Evolutionary conservation across 2,329 filamentous ascomycete genomes (phyloP).

Genomic region (Colletotrichum karsti): DNA sequence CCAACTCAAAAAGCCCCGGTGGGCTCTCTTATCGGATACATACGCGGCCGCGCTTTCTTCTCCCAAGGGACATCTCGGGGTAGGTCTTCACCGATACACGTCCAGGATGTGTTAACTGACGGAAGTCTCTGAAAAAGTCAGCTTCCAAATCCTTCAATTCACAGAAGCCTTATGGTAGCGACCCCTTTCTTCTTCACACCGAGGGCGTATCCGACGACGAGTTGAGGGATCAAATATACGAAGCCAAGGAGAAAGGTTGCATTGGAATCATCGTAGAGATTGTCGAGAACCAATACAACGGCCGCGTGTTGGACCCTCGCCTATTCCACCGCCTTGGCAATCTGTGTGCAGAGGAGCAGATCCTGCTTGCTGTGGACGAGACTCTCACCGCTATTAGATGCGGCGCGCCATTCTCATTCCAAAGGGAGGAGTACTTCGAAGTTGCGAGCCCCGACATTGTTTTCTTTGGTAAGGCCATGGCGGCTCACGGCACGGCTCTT

Average conservation of each 20-base stretch:
- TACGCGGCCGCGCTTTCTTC: conserved; percentile 32
- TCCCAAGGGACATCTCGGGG: conserved; percentile 28
- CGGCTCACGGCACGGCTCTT: conserved; percentile 8
- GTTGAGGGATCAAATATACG: conserved; percentile 28
- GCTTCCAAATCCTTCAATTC: neutral
- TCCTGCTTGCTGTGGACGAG: conserved; percentile 34
- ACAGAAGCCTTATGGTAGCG: conserved; percentile 19
- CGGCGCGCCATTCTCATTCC: conserved; percentile 37
- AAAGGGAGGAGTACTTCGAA: conserved; percentile 32
- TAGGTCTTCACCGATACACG: neutral
- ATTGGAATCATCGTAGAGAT: conserved; percentile 35
- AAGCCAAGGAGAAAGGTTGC: conserved; percentile 32
- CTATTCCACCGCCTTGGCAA: conserved; percentile 25
- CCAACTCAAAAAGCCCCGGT: conserved; percentile 31
- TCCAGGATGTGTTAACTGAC: neutral
- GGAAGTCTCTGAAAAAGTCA: neutral
- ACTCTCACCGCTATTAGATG: conserved; percentile 35
- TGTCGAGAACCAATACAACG: conserved; percentile 34
- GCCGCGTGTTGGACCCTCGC: conserved; percentile 29
- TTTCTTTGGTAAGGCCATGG: conserved; percentile 33
- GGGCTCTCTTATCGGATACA: conserved; percentile 32
- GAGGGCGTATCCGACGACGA: conserved; percentile 28
- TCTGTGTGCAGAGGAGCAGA: conserved; percentile 27
- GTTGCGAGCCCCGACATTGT: conserved; percentile 31
- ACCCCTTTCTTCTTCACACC: conserved; percentile 31